Evolutionary conservation across 805 yeast species (phyloP), one percentile per base, ranked within the genome.

Genomic region (Sungouiella blattae): DNA sequence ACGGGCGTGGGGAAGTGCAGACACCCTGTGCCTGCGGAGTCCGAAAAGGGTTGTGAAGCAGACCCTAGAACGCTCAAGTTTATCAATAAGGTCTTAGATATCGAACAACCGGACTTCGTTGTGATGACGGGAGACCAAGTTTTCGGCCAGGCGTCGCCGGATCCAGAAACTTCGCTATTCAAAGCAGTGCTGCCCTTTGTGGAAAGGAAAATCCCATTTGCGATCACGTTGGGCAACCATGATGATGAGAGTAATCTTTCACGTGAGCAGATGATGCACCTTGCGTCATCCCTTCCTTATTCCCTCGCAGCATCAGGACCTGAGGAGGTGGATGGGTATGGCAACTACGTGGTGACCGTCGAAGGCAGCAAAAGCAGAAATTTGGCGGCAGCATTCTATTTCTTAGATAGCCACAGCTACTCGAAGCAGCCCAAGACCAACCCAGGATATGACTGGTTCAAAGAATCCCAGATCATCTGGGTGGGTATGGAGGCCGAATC

Each of bases 41-140:
- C 62, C 7, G 60, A 59, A 3, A 63, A 62, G 5, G 64, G 60
- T 9, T 93, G 98, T 53, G 60, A 72, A 40, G 98, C 98, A 0
- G 98, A 88, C 55, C 73, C 73, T 1, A 69, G 81, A 30, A 87
- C 98, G 0, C 39, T 73, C 20, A 49, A 56, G 5, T 87, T 89
- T 50, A 51, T 91, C 7, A 66, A 77, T 5, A 56, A 56, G 14
- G 83, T 85, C 0, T 60, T 91, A 30, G 89, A 85, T 36, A 40
- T 71, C 1, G 98, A 93, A 55, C 57, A 71, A 22, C 98, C 98
- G 0, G 89, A 93, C 53, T 57, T 89, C 18, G 93, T 87, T 0
- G 87, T 88, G 0, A 65, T 87, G 38, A 80, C 96, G 0, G 98
- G 98, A 5, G 98, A 91, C 61, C 96, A 87, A 57, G 72, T 91